Base-by-base conservation (phyloP, 805 yeast species). In the Kluyveromyces wickerhamii region DNA sequence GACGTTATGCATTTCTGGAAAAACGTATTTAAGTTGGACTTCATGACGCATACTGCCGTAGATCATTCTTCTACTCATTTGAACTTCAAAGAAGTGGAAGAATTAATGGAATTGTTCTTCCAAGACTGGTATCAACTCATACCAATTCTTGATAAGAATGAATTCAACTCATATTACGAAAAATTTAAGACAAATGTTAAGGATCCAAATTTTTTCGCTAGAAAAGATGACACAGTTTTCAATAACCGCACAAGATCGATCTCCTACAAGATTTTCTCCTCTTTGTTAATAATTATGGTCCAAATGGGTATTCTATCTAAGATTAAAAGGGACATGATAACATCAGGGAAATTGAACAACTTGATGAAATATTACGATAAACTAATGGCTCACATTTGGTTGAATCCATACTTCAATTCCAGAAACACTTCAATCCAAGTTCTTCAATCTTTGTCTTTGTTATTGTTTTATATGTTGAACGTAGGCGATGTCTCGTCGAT, bases 401-500 rank as follows among this genome's bases (percentile, higher is more conserved):
- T 75, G 27, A 69, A 71, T 35, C 77, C 81, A 8, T 75, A 47
- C 40, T 57, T 82, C 41, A 56, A 76, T 17, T 74, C 79, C 3
- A 63, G 71, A 12, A 60, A 69, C 18, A 76, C 86, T 34, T 76
- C 83, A 1, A 67, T 81, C 10, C 77, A 78, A 38, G 73, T 86
- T 0, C 58, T 85, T 26, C 92, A 84, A 49, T 72, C 82, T 23
- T 59, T 82, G 20, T 60, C 84, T 0, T 62, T 87, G 40, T 77
- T 88, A 3, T 61, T 82, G 17, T 72, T 80, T 38, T 83, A 82
- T 50, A 78, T 83, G 51, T 60, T 82, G 23, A 77, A 78, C 24
- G 72, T 72, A 5, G 94, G 94, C 13, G 87, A 82, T 53, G 71
- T 77, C 28, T 68, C 77, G 7, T 77, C 85, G 1, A 69, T 86